Percentiles rank a stretch among this genome's conserved stretches.
These are phyloP conservation scores for Blastomyces parvus DNA, from an alignment of 2,329 filamentous ascomycete species.

Conservation along the genomic window DNA sequence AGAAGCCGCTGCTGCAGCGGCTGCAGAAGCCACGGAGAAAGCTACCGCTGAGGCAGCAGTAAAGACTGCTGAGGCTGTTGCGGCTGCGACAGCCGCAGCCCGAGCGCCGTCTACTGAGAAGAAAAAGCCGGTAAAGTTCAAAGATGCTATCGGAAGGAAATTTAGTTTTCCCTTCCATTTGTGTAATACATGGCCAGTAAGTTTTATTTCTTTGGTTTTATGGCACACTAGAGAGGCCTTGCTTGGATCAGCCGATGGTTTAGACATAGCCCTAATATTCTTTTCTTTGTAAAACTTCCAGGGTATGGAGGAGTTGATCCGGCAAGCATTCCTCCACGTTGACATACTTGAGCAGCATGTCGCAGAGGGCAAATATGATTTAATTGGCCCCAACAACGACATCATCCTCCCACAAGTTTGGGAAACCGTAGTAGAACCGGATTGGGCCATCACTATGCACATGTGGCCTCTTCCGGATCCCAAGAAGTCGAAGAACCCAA, in stretches of 20 bases:
- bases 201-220: conserved; percentile 25
- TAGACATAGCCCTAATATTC: background rate
- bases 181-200: conserved; percentile 73
- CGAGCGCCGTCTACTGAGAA: conserved; percentile 42
- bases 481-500: conserved; percentile 37
- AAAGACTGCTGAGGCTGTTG: conserved; percentile 25
- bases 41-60: conserved; percentile 27
- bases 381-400: conserved; percentile 68
- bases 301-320: conserved; percentile 81
- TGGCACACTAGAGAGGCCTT: background rate
- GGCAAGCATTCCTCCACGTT: conserved; percentile 72
- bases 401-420: conserved; percentile 74
- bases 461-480: conserved; percentile 54
- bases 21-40: conserved; percentile 26
- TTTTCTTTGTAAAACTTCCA: conserved; percentile 28
- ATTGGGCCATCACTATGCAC: conserved; percentile 61
- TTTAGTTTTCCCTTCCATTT: conserved; percentile 85
- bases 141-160: conserved; percentile 82
- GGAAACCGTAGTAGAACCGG: conserved; percentile 71
- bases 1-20: conserved; percentile 31
- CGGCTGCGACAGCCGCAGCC: conserved; percentile 24
- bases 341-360: conserved; percentile 68
- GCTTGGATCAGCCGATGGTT: background rate
- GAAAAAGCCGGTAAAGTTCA: conserved; percentile 74
- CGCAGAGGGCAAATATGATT: conserved; percentile 67